Conservation (phyloP, 2,329 filamentous ascomycete species). For the Coniella vitis region DNA sequence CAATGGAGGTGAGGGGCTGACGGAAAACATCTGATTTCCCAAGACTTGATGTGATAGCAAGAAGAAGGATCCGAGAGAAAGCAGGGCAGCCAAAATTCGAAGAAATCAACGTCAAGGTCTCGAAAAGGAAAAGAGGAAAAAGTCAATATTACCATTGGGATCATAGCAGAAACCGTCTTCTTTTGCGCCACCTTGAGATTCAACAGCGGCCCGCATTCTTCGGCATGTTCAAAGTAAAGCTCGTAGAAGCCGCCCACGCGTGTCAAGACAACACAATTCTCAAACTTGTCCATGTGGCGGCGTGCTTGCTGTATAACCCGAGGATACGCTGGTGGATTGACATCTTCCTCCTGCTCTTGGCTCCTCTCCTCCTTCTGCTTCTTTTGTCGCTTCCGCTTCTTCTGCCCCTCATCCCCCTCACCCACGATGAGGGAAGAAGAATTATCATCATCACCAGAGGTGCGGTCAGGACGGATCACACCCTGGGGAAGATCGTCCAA, state of each 20-base stretch:
- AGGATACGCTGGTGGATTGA: conserved; percentile 57
- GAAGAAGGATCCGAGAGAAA: too few species aligned
- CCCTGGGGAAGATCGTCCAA: conserved; percentile 54
- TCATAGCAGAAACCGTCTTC: conserved; percentile 68
- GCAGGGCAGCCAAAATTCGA: neutral
- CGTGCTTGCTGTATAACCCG: conserved; percentile 82
- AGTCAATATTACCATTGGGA: conserved; percentile 67
- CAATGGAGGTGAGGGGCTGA: too few species aligned
- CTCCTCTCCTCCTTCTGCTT: too few species aligned
- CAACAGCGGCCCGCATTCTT: conserved; percentile 77
- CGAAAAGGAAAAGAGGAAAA: neutral
- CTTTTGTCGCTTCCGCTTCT: too few species aligned
- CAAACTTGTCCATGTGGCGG: conserved; percentile 84
- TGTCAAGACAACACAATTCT: conserved; percentile 84
- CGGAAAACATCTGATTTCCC: too few species aligned
- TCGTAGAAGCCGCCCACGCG: conserved; percentile 96
- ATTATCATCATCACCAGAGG: conserved; percentile 3
- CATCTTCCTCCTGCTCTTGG: conserved; percentile 30
- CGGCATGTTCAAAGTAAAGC: conserved; percentile 93
- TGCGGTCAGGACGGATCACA: conserved; percentile 31
- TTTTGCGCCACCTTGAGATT: conserved; percentile 81
- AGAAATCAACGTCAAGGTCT: neutral
- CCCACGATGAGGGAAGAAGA: too few species aligned
- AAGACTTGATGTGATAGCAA: too few species aligned
- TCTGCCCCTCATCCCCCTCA: too few species aligned